These are phyloP conservation scores for Quercus berberidifolia DNA, from an alignment of 306 rosid genomes.

Conservation along the genomic window DNA sequence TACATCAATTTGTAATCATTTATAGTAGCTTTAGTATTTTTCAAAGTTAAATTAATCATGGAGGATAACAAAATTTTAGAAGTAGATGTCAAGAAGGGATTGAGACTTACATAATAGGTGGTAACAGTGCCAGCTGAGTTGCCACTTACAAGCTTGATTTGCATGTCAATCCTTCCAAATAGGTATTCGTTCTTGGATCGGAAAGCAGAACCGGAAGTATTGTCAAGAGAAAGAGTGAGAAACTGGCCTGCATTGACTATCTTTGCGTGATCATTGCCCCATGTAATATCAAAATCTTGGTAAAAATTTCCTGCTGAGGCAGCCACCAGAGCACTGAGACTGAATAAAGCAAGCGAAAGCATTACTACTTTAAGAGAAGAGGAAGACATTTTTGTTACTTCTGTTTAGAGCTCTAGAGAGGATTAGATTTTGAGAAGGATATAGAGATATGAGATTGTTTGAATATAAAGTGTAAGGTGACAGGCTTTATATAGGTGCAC, in stretches of 20 bases:
- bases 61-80: too few species aligned
- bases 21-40: too few species aligned
- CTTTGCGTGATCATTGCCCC: constrained; percentile 43
- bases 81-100: too few species aligned
- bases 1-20: too few species aligned
- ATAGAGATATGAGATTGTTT: too few species aligned
- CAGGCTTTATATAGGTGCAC: too few species aligned
- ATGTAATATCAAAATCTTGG: constrained; percentile 27
- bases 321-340: not conserved
- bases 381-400: not conserved
- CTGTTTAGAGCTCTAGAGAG: not conserved
- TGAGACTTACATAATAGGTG: constrained; percentile 33
- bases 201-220: constrained; percentile 44
- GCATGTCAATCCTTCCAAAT: constrained; percentile 37
- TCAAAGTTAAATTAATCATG: too few species aligned
- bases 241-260: constrained; percentile 12
- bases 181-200: constrained; percentile 37
- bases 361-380: not conserved
- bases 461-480: too few species aligned
- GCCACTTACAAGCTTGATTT: constrained; percentile 22
- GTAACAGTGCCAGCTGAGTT: constrained; percentile 55
- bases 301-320: constrained; percentile 18
- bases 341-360: not conserved
- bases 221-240: constrained; percentile 41
- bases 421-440: too few species aligned